These are phyloP conservation scores for Petunia hybrid DNA, from an alignment of 305 asterid species.

Conservation along the genomic window DNA sequence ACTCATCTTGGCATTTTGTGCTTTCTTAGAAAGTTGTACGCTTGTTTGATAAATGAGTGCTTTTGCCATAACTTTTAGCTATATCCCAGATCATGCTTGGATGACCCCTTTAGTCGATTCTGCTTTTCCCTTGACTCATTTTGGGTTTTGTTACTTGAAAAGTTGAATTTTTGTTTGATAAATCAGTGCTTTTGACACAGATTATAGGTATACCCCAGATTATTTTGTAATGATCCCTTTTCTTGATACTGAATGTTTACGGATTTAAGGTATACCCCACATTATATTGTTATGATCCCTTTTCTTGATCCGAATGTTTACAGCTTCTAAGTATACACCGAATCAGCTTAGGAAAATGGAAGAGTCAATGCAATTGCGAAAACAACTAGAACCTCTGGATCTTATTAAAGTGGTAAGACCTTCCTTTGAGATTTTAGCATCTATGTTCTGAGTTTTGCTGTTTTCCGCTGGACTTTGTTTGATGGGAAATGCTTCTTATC, in stretches of 20 bases:
- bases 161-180: neutral
- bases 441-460: constrained; percentile 20
- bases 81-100: neutral
- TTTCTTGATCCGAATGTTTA: constrained; percentile 21
- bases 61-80: constrained; percentile 1
- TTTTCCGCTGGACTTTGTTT: constrained; percentile 25
- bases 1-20: neutral
- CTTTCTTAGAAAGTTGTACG: neutral
- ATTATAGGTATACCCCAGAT: neutral
- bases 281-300: constrained; percentile 18
- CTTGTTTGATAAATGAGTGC: neutral
- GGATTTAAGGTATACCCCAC: neutral
- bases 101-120: constrained; percentile 29
- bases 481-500: constrained; percentile 37
- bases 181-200: neutral
- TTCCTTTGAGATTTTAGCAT: constrained; percentile 31
- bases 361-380: constrained; percentile 78
- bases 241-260: constrained; percentile 14
- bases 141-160: constrained; percentile 34
- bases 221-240: constrained; percentile 27
- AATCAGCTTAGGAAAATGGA: constrained; percentile 85
- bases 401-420: constrained; percentile 78
- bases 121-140: constrained; percentile 22
- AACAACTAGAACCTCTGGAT: constrained; percentile 72
- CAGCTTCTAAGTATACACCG: constrained; percentile 72